Evolutionary conservation across 176 grass and related monocot genomes (phyloP), one percentile per base, ranked within the genome.

Genomic region (Oryza officinalis): DNA sequence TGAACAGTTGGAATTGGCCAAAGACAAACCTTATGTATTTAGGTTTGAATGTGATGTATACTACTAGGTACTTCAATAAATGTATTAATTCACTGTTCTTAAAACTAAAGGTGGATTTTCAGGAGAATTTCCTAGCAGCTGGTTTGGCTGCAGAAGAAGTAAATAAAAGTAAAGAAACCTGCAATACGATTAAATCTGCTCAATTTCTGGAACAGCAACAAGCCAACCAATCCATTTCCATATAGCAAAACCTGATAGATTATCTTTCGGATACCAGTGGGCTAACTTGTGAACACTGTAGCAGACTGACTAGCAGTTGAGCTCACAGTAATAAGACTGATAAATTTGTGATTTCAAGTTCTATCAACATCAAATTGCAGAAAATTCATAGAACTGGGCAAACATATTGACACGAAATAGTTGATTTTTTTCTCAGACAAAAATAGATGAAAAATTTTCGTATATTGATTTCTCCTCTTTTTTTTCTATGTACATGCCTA

Each of bases 101-200:
- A 32, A 20, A 12, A 2, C 0, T 45, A 8, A 14, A 26, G 17
- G 15, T 4, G n/a, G 68, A 87, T 20, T 17, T 61, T 7, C 10
- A 76, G 8, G 37, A 10, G 5, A 28, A 41, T 46, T 81, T 40
- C 67, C 86, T 93, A 85, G 85, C 83, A 63, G 83, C 87, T 83
- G 83, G 90, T 77, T 89, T 92, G 41, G 84, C 90, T 14, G 63
- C 41, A 88, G 71, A 89, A 75, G 90, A 87, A 86, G 86, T 91
- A 37, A n/a, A n/a, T n/a, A n/a, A 89, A 63, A 78, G 13, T 92
- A 95, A 95, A 3, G 93, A 86, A 81, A 95, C 90, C 88, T 92
- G 90, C 67, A 84, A 1, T 8, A 25, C 15, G 38, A 44, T 26
- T 9, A 38, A 43, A 4, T 17, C 46, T 49, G 13, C 4, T 14